A percentile compares a stretch with the other conserved stretches of the same genome.
Conservation (phyloP, 2,329 filamentous ascomycete species). For the Fusarium annulatum region DNA sequence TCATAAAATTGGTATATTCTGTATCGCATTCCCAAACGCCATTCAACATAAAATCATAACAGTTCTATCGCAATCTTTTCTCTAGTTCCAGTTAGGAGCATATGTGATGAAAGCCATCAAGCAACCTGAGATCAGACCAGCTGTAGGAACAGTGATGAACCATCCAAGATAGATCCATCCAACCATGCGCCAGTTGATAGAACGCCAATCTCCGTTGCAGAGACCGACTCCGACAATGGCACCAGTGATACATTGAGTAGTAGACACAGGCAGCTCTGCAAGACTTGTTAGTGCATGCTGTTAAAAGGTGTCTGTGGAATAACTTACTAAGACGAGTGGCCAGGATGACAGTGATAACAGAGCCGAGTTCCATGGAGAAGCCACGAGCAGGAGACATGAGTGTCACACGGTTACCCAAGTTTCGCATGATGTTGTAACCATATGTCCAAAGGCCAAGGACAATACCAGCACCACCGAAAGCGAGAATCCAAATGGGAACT, state of each 20-base stretch:
- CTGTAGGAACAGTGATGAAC: constrained; percentile 68
- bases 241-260: constrained; percentile 73
- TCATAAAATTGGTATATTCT: constrained; percentile 4
- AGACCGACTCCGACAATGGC: constrained; percentile 72
- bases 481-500: constrained; percentile 71
- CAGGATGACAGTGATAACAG: constrained; percentile 71
- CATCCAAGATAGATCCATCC: constrained; percentile 69
- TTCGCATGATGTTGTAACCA: constrained; percentile 73
- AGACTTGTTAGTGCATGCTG: constrained; percentile 7
- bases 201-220: constrained; percentile 67
- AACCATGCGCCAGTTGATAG: constrained; percentile 73
- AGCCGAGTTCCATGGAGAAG: constrained; percentile 70
- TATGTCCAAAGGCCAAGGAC: constrained; percentile 69
- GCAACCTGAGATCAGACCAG: constrained; percentile 67
- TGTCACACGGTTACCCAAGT: constrained; percentile 70
- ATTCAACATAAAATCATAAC: neutral
- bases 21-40: neutral
- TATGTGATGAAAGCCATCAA: constrained; percentile 73
- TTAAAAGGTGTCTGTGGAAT: neutral
- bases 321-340: constrained; percentile 67
- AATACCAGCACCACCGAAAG: constrained; percentile 63
- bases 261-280: constrained; percentile 69
- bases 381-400: constrained; percentile 71
- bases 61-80: neutral
- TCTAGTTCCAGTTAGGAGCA: constrained; percentile 61